Evolutionary conservation across 108 stramenopile genomes (phyloP), one percentile per base, ranked within the genome.

Genomic region (Seminavis robusta): DNA sequence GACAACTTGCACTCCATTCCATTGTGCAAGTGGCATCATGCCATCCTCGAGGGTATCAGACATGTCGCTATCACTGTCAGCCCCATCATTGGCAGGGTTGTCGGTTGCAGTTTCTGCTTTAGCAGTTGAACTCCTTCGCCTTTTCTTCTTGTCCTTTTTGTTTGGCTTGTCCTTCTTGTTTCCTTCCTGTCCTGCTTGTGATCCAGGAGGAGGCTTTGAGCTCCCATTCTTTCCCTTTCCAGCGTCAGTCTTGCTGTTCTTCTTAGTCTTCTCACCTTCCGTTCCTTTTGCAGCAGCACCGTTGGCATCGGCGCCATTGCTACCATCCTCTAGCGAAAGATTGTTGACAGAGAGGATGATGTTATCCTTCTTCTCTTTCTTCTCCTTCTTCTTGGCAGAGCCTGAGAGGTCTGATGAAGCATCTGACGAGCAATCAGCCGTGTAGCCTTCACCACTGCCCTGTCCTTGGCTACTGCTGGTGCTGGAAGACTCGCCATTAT

Each of bases 351-450:
- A n/a, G n/a, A n/a, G n/a, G n/a, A n/a, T n/a, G n/a, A n/a, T n/a
- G n/a, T n/a, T n/a, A n/a, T n/a, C 26, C 19, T 33, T 25, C 0
- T 48, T 43, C 16, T 24, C 28, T 11, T 59, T 47, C 11, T 36
- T 36, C 34, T 13, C 34, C 34, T 11, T 11, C 19, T 11, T 11
- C 19, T 46, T 46, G 38, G 10, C 0, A 16, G 13, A n/a, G n/a
- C n/a, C n/a, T n/a, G n/a, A n/a, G n/a, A n/a, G n/a, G n/a, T n/a
- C n/a, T n/a, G 64, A 60, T 5, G 71, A 73, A 36, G 58, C 23
- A 25, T 73, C 71, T 13, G 71, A 73, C 7, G 71, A 73, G 31
- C 64, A 72, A 28, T 66, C 65, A 24, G 59, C 63, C 33, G 34
- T 60, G 41, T 65, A 65, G 6, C 71, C 71, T 40, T 44, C 51